Percentiles rank a stretch among this genome's conserved stretches.
Conservation (phyloP, 2,329 filamentous ascomycete species). For the Cordyceps javanica region DNA sequence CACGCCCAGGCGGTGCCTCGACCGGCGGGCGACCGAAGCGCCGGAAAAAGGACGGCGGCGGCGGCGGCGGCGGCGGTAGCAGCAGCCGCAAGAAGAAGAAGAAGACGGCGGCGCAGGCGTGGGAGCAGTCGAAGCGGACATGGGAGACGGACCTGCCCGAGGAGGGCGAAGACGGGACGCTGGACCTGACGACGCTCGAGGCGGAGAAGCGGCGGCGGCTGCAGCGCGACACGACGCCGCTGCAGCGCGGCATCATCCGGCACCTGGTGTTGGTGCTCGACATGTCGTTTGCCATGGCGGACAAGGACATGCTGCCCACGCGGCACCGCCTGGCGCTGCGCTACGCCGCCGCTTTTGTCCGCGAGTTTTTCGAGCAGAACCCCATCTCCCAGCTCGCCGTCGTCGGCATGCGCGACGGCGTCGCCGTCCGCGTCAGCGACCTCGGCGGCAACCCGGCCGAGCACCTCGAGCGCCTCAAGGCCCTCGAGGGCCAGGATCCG, state of each 20-base stretch:
- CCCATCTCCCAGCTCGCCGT: constrained; percentile 94
- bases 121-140: constrained; percentile 61
- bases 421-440: constrained; percentile 79
- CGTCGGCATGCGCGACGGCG: constrained; percentile 86
- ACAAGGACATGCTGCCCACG: constrained; percentile 90
- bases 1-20: constrained; percentile 19
- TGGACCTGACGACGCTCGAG: constrained; percentile 73
- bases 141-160: constrained; percentile 63
- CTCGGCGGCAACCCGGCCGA: constrained; percentile 88
- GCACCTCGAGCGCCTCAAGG: constrained; percentile 71
- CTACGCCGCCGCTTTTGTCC: constrained; percentile 81
- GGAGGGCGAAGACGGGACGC: constrained; percentile 72
- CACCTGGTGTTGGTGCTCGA: constrained; percentile 88
- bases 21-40: constrained; percentile 9
- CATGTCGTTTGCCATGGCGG: constrained; percentile 86
- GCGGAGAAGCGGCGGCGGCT: constrained; percentile 76
- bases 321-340: constrained; percentile 76
- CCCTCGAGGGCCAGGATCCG: constrained; percentile 59
- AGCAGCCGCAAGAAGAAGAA: constrained; percentile 20
- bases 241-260: constrained; percentile 96
- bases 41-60: background rate
- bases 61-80: background rate
- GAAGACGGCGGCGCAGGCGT: constrained; percentile 45
- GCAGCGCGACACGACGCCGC: constrained; percentile 85
- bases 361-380: constrained; percentile 97